These are phyloP conservation scores for Boletus calvinii DNA, from an alignment of 1,284 basidiomycete species.

Conservation along the genomic window DNA sequence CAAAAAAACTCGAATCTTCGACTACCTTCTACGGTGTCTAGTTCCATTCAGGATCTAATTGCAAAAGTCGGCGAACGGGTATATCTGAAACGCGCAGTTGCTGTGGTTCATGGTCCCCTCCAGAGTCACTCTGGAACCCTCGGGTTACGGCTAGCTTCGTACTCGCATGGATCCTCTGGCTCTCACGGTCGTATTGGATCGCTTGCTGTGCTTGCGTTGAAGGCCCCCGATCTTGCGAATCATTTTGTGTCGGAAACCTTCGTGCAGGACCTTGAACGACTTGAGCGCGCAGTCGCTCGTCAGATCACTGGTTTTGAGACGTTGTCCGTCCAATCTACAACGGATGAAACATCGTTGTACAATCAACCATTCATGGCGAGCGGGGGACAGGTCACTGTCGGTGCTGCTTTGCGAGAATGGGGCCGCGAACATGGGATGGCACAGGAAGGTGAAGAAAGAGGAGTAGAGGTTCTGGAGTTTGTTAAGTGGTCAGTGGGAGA, in stretches of 20 bases:
- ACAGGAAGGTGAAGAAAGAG: conserved; percentile 42
- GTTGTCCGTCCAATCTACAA: conserved; percentile 46
- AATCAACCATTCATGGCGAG: conserved; percentile 84
- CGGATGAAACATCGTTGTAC: conserved; percentile 67
- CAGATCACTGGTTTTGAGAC: conserved; percentile 89
- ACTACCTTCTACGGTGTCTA: conserved; percentile 57
- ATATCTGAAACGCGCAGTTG: conserved; percentile 69
- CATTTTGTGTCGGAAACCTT: conserved; percentile 48
- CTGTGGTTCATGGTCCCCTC: conserved; percentile 63
- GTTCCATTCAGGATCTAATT: conserved; percentile 78
- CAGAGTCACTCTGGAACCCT: conserved; percentile 38
- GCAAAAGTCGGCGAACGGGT: conserved; percentile 92
- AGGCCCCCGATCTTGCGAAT: conserved; percentile 44
- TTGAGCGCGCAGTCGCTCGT: conserved; percentile 77
- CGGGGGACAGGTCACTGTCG: conserved; percentile 55
- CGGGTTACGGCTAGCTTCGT: conserved; percentile 71
- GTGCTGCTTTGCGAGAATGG: conserved; percentile 69
- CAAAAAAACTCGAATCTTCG: conserved; percentile 38
- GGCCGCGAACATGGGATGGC: conserved; percentile 51
- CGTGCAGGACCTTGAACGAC: conserved; percentile 53
- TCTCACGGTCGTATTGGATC: conserved; percentile 71
- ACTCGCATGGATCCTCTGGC: conserved; percentile 68
- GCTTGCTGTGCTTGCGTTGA: conserved; percentile 63
- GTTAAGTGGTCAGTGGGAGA: conserved; percentile 68
- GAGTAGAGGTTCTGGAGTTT: conserved; percentile 61